Conservation (phyloP, 192 early-diverging fungal species). For the Cladochytrium replicatum region DNA sequence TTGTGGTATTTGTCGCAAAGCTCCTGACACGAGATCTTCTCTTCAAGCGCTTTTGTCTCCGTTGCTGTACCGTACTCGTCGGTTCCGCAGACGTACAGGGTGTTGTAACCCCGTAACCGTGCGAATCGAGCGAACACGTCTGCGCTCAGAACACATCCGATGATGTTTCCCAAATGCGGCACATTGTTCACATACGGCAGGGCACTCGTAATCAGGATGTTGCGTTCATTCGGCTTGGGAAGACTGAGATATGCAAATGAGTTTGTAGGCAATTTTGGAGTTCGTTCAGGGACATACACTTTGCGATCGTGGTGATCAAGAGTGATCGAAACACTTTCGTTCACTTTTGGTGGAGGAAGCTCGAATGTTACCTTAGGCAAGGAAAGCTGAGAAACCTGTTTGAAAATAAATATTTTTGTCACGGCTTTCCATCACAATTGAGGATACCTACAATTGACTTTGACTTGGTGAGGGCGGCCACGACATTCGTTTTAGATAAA, state of each 20-base stretch:
- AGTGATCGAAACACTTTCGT: no score
- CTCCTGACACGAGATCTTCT: slow-evolving; percentile 77
- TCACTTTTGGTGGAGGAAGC: no score
- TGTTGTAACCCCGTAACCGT: slow-evolving; percentile 84
- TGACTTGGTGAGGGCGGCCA: no score
- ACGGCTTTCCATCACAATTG: no score
- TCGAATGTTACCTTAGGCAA: no score
- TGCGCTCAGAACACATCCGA: slow-evolving; percentile 94
- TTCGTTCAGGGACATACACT: no score
- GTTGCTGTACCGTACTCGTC: slow-evolving; percentile 99
- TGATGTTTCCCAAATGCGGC: slow-evolving; percentile 98
- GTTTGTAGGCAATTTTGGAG: no score
- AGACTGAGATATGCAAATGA: no score
- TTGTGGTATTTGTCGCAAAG: slow-evolving; percentile 96
- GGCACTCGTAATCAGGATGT: slow-evolving; percentile 91
- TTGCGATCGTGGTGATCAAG: slow-evolving; percentile 25
- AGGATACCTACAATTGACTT: no score
- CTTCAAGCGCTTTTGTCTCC: slow-evolving; percentile 94
- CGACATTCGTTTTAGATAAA: no score
- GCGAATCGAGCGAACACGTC: slow-evolving; percentile 92
- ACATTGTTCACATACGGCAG: slow-evolving; percentile 99
- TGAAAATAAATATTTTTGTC: no score
- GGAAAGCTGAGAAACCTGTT: no score
- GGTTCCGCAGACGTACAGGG: slow-evolving; percentile 91
- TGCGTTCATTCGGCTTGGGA: slow-evolving; percentile 61